These are phyloP conservation scores for Pleoardoris graminearum DNA, from an alignment of 2,329 filamentous ascomycete genomes.

Conservation along the genomic window DNA sequence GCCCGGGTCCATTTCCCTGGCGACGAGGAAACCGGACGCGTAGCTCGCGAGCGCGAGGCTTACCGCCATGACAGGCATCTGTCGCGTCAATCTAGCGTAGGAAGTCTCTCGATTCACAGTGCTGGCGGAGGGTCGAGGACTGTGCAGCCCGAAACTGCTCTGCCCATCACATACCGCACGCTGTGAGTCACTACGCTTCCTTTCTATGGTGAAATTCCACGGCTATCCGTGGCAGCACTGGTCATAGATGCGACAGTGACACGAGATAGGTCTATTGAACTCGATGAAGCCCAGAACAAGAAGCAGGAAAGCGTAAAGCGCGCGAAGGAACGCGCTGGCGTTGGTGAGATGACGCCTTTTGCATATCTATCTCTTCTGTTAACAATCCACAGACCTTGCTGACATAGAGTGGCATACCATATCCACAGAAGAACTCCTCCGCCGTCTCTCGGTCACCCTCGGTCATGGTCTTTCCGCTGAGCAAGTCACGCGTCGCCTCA, in stretches of 20 bases:
- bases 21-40: constrained; percentile 38
- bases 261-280: constrained; percentile 44
- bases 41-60: constrained; percentile 23
- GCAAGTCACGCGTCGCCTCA: constrained; percentile 58
- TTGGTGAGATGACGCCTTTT: constrained; percentile 28
- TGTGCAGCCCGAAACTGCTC: constrained; percentile 48
- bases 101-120: constrained; percentile 41
- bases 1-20: constrained; percentile 27
- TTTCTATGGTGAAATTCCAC: background rate
- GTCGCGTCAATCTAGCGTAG: constrained; percentile 43
- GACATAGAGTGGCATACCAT: constrained; percentile 71
- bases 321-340: constrained; percentile 39
- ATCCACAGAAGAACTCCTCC: constrained; percentile 60
- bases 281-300: constrained; percentile 40
- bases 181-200: constrained; percentile 24
- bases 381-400: constrained; percentile 40
- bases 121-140: constrained; percentile 37
- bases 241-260: background rate
- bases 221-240: too few species aligned
- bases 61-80: constrained; percentile 27
- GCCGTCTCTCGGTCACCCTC: constrained; percentile 61
- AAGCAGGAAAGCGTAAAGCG: constrained; percentile 35
- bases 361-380: background rate
- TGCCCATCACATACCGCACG: constrained; percentile 51
- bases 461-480: constrained; percentile 63